Percentiles rank a stretch among this genome's conserved stretches.
Evolutionary conservation across 345 rosid species (phyloP).

Genomic region (Rhodamnia rubescens): DNA sequence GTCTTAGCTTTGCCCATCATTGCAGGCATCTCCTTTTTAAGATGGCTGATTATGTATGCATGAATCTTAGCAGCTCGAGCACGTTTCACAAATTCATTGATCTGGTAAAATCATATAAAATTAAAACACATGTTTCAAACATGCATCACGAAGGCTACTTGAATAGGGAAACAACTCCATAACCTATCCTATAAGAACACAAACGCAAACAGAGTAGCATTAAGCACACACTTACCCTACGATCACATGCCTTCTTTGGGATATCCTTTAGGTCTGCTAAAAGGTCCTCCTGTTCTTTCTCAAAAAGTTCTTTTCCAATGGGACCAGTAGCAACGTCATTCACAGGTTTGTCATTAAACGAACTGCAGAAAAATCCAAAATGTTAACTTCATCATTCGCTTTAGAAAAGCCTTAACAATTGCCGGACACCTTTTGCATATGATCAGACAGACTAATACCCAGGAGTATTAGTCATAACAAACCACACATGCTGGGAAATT

Average conservation of each 20-base stretch:
- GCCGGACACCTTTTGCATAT: neutral
- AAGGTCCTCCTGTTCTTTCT: conserved; percentile 93
- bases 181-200: neutral
- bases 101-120: conserved; percentile 24
- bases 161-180: neutral
- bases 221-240: conserved; percentile 52
- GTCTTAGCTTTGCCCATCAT: conserved; percentile 91
- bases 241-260: conserved; percentile 98
- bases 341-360: conserved; percentile 90
- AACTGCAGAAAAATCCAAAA: conserved; percentile 26
- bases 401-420: neutral
- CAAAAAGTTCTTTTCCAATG: conserved; percentile 80
- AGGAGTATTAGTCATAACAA: neutral
- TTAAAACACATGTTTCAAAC: neutral
- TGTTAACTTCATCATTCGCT: neutral
- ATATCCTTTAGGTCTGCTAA: conserved; percentile 80
- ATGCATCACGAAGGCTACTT: neutral
- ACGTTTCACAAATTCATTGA: conserved; percentile 91
- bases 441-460: neutral
- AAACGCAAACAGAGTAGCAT: neutral
- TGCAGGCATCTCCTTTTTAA: conserved; percentile 87
- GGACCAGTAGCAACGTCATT: conserved; percentile 73
- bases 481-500: neutral
- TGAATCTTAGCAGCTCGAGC: conserved; percentile 97
- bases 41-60: conserved; percentile 80